Percentiles rank a stretch among this genome's conserved stretches.
Conservation (phyloP, 164 flowering plant species). For the Akebia trifoliata region DNA sequence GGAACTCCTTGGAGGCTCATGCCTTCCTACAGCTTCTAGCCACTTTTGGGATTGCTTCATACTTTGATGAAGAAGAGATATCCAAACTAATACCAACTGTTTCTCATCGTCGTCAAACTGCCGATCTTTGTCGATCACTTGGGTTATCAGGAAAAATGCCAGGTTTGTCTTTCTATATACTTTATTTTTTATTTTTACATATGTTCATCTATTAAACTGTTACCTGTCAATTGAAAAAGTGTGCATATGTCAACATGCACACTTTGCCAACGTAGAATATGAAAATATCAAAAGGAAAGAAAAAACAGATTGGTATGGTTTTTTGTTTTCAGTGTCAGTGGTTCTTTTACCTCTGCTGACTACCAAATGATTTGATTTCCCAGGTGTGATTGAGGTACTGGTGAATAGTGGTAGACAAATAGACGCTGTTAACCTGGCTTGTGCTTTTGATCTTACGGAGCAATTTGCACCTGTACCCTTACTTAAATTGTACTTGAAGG, state of each 20-base stretch:
- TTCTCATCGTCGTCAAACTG: constrained; percentile 86
- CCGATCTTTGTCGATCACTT: constrained; percentile 84
- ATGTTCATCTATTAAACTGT: too few species aligned
- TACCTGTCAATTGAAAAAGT: too few species aligned
- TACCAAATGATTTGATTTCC: constrained; percentile 9
- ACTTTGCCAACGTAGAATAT: too few species aligned
- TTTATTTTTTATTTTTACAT: not conserved
- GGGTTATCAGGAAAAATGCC: constrained; percentile 78
- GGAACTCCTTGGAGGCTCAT: constrained; percentile 95
- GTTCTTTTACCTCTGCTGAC: not conserved
- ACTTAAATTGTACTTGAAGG: constrained; percentile 74
- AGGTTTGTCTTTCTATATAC: constrained; percentile 41
- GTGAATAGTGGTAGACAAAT: constrained; percentile 78
- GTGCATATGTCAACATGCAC: too few species aligned
- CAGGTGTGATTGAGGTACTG: constrained; percentile 84
- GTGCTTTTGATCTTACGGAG: constrained; percentile 77
- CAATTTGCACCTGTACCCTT: constrained; percentile 70
- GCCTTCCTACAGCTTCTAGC: constrained; percentile 90
- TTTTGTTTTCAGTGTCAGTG: not conserved
- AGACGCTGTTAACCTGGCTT: constrained; percentile 91
- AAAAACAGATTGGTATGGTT: too few species aligned
- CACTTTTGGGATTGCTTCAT: constrained; percentile 70
- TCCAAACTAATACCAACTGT: constrained; percentile 78
- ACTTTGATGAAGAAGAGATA: constrained; percentile 63
- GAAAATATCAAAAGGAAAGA: too few species aligned